Base-by-base conservation (phyloP, 306 rosid species). In the Acacia crassicarpa region DNA sequence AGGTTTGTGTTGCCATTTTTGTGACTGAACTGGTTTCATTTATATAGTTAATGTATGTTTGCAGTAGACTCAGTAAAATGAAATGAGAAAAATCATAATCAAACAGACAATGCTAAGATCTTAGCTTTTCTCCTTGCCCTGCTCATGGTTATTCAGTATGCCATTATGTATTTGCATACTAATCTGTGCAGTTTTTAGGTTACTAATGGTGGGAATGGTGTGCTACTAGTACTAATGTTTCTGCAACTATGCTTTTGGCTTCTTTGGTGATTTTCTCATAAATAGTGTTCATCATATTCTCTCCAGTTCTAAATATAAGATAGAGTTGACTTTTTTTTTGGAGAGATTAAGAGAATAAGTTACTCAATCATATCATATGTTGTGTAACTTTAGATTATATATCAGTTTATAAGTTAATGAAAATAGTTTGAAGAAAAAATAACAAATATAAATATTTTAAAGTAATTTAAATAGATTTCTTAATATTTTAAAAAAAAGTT, bases 211-310 rank as follows among this genome's bases (percentile, higher is more conserved):
- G 92, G 93, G 78, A 93, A 89, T 83, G 97, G 4, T 3, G 99
- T 76, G 95, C 98, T 53, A 93, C 99, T 80, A 95, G 94, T 53
- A 93, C 99, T 80, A 95, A 95, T 79, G 97, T 95, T 85, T 91
- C 98, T 85, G 98, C 93, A 72, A 30, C 32, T 1, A 30, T 30
- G 32, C 79, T 91, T 85, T 86, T 95, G 74, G 98, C 98, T 73
- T 88, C 94, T 68, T 76, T 45, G 97, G 98, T 95, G 87, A 84
- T 65, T 71, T 78, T 82, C 67, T 72, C 16, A 6, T 40, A 54
- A 46, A 75, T 54, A 23, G 6, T 65, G 19, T 77, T 74, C 56
- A 62, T 30, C 32, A 30, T 30, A 30, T 1, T 30, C 32, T 1
- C 32, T 30, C 32, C 32, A 1, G 2, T 30, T 2, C 2, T 30